These are phyloP conservation scores for Kodamaea laetipori DNA, from an alignment of 805 yeast genomes.

Conservation along the genomic window DNA sequence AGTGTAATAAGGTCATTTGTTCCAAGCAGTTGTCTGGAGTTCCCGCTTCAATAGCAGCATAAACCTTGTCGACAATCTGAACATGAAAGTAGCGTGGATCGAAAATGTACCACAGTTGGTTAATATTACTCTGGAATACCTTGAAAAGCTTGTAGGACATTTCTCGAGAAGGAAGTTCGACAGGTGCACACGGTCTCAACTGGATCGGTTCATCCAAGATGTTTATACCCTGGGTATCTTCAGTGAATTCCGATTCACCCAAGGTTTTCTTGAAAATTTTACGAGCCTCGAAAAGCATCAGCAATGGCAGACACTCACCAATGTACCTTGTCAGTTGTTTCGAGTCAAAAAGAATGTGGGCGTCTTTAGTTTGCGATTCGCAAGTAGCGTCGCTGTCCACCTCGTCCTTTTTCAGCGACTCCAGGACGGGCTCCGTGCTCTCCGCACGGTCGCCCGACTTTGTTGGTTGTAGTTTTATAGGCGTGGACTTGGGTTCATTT, in stretches of 20 bases:
- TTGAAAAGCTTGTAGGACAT: conserved; percentile 15
- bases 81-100: conserved; percentile 35
- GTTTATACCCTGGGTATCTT: conserved; percentile 38
- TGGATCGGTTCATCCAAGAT: conserved; percentile 39
- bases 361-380: conserved; percentile 5
- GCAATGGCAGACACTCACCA: conserved; percentile 46
- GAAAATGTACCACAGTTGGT: conserved; percentile 41
- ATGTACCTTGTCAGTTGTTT: conserved; percentile 39
- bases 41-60: conserved; percentile 24
- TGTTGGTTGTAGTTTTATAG: neutral
- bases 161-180: conserved; percentile 15
- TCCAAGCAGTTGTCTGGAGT: conserved; percentile 16
- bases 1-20: conserved; percentile 36
- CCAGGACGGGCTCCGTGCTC: conserved; percentile 2
- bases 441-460: neutral
- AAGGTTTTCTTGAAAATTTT: conserved; percentile 34
- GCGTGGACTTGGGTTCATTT: conserved; percentile 7
- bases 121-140: conserved; percentile 40
- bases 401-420: conserved; percentile 7
- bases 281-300: conserved; percentile 43
- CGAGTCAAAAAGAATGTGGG: conserved; percentile 33
- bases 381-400: conserved; percentile 9
- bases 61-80: conserved; percentile 31
- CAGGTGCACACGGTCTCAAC: conserved; percentile 19
- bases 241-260: conserved; percentile 38